Base-by-base conservation (phyloP, 306 rosid species). In the Rubus idaeus region DNA sequence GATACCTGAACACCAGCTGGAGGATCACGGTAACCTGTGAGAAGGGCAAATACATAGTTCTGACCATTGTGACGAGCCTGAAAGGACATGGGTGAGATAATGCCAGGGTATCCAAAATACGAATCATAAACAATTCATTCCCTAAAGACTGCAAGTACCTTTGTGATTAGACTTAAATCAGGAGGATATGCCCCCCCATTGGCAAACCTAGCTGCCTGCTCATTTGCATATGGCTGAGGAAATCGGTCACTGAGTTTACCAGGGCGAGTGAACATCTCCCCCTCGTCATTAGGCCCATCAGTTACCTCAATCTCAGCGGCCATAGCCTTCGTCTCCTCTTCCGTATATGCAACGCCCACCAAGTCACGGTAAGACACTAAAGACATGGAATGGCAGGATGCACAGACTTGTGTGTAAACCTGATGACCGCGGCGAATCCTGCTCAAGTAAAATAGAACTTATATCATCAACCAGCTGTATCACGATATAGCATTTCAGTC, bases 341-440 rank as follows among this genome's bases (percentile, higher is more conserved):
- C 98, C 9, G 98, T 95, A 78, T 95, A 95, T 56, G 98, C 98
- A 40, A 95, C 92, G 67, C 97, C 97, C 83, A 95, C 99, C 97
- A 95, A 88, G 86, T 95, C 99, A 87, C 97, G 97, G 86, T 89
- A 95, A 18, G 99, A 95, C 83, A 92, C 77, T 79, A 95, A 86
- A 77, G 99, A 90, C 97, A 92, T 90, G 17, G 99, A 95, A 87
- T 95, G 99, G 78, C 97, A 95, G 35, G 99, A 95, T 60, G 97
- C 97, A 81, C 97, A 95, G 81, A 95, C 97, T 88, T 95, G 91
- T 61, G 73, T 74, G 82, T 95, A 95, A 79, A 96, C 99, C 87
- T 92, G 98, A 87, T 95, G 99, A 83, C 99, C 99, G 78, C 99
- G 97, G 52, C 99, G 97, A 81, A 95, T 88, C 91, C 99, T 95